A percentile compares a stretch with the other conserved stretches of the same genome.
phyloP scores from a whole-genome alignment of 345 rosid genomes.

The Brassica napus region Da-Ae NC_063444.1:8606001-8606500 shows the following conservation, averaged over 20 bases:
- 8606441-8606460: constrained; percentile 31
- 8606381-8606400: constrained; percentile 4
- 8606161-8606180: too few species aligned
- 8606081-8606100: not conserved
- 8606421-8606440: constrained; percentile 13
- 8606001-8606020: not conserved
- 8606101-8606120: not conserved
- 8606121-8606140: not conserved
- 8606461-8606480: not conserved
- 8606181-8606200: too few species aligned
- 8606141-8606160: too few species aligned
- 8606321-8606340: not conserved
- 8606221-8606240: too few species aligned
- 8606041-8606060: not conserved
- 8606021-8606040: not conserved
- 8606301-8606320: constrained; percentile 30
- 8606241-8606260: not conserved
- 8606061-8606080: not conserved
- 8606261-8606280: constrained; percentile 5
- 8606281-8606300: constrained; percentile 31
- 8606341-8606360: not conserved
- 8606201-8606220: too few species aligned
- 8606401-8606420: constrained; percentile 3
- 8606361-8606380: not conserved
- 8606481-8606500: not conserved